Base-by-base conservation (phyloP, 129 eudicot genomes). In the Calendula officinalis region DNA sequence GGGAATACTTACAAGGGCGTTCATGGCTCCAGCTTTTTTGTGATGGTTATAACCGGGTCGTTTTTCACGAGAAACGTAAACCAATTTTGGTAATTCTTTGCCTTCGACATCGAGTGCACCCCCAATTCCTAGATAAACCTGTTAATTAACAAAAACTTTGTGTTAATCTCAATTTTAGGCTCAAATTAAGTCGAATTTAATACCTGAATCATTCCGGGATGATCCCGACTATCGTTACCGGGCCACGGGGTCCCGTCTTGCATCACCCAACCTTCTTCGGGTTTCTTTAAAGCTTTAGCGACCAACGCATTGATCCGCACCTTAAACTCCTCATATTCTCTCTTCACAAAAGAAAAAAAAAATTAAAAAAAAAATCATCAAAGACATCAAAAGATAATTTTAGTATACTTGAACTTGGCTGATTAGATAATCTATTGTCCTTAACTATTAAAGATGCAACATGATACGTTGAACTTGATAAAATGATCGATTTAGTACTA, bases 231-330 rank as follows among this genome's bases (percentile, higher is more conserved):
- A 67, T 84, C 87, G 65, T 91, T 91, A 43, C 98, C 98, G 0
- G 98, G 98, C 98, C 98, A 91, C 1, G 96, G 98, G 5, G 90
- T 84, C 12, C 98, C 98, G 58, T 87, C 98, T 79, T 91, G 96
- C 98, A 91, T 91, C 27, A 87, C 96, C 98, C 98, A 91, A 59
- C 98, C 98, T 76, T 91, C 98, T 81, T 91, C 98, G 10, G 98
- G 96, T 69, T 92, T 92, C 76, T 92, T 92, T 77, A 52, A 70
- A 76, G 98, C 98, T 69, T 83, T 83, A 37, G 95, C 84, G 36
- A 92, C 98, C 69, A 92, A 62, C 4, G 96, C 90, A 43, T 92
- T 92, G 35, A 88, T 85, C 74, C 91, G 84, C 50, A 92, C 96
- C 77, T 92, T 92, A 75, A 88, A 92, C 80, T 92, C 98, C 78